Base-by-base conservation (phyloP, 1,139 yeast genomes). In the Taiozyma sp. region DNA sequence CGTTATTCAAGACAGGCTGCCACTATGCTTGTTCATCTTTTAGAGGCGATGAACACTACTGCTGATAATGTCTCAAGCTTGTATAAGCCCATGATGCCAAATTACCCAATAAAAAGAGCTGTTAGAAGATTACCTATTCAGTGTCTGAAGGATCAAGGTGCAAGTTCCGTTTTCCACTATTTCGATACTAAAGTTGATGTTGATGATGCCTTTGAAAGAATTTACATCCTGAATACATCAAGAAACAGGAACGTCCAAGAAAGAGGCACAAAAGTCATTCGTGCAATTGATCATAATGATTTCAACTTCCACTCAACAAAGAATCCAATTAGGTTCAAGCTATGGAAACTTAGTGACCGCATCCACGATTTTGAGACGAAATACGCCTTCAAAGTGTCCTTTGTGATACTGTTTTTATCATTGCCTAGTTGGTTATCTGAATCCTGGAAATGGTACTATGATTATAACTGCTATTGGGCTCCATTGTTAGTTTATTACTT, bases 61-160 rank as follows among this genome's bases (percentile, higher is more conserved):
- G 41, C 52, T 3, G 35, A n/a, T 6, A 58, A 58, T 21, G 54
- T 34, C 6, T 42, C 67, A 5, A 57, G 7, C 13, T 13, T 51
- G 39, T 70, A 73, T 74, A 62, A 62, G 45, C 13, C 73, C 1
- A 56, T 63, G 10, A 52, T 61, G 4, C 75, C 77, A 1, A 63
- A 64, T 28, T 74, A 76, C 53, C 76, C 80, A 2, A 52, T 72
- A 6, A 45, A 58, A 5, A 64, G 77, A 47, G 74, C 77, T 0
- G 52, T 76, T 19, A 66, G 68, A 49, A 66, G 76, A 42, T 56
- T 74, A 24, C 73, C 78, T 0, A 61, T 61, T 34, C 76, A 71
- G 50, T 74, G 75, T 52, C 62, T 73, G 6, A 68, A 71, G 43
- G 81, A 77, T 58, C 72, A 74, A 52, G 81, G 81, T 28, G 75